A percentile compares a stretch with the other conserved stretches of the same genome.
phyloP scores from a whole-genome alignment of 768 basidiomycete species.

The Suillus fuscotomentosus region DNA sequence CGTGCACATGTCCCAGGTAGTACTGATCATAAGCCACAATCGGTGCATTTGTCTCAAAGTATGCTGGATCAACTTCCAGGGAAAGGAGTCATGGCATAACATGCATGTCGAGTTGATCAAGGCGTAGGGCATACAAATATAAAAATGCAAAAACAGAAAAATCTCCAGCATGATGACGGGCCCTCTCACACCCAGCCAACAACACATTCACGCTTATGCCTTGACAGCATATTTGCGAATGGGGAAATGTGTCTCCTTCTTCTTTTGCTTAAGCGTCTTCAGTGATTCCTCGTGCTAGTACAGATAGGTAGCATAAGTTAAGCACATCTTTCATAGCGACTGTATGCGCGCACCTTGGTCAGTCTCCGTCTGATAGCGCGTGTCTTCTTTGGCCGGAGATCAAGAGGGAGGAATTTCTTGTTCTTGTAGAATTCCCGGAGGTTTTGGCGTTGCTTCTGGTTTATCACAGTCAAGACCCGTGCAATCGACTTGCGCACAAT shows the following conservation, averaged over 20 bases:
- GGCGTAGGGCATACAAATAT: slow-evolving; percentile 40
- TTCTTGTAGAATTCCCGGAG: slow-evolving; percentile 97
- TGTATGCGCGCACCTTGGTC: slow-evolving; percentile 63
- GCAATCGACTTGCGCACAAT: slow-evolving; percentile 98
- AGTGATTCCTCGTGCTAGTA: slow-evolving; percentile 74
- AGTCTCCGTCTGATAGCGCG: slow-evolving; percentile 95
- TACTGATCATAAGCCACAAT: not conserved
- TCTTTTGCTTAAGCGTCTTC: slow-evolving; percentile 90
- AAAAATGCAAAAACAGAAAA: slow-evolving; percentile 29
- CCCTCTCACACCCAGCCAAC: slow-evolving; percentile 19
- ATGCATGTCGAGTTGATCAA: slow-evolving; percentile 33
- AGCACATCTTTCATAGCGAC: not conserved
- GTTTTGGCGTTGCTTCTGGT: slow-evolving; percentile 96
- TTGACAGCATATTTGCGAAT: slow-evolving; percentile 93
- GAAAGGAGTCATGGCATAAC: slow-evolving; percentile 18
- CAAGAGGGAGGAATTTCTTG: slow-evolving; percentile 95
- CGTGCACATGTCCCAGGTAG: not conserved
- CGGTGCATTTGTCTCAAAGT: not conserved
- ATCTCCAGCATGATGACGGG: slow-evolving; percentile 11
- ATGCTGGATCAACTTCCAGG: not conserved
- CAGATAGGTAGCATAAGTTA: slow-evolving; percentile 9
- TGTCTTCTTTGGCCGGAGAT: slow-evolving; percentile 97
- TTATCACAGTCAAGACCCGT: slow-evolving; percentile 96
- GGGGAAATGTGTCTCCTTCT: slow-evolving; percentile 95
- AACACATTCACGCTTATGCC: slow-evolving; percentile 52